A percentile compares a stretch with the other conserved stretches of the same genome.
These are phyloP conservation scores for Suillus tomentosus DNA, from an alignment of 768 basidiomycete species.

Conservation along the genomic window DNA sequence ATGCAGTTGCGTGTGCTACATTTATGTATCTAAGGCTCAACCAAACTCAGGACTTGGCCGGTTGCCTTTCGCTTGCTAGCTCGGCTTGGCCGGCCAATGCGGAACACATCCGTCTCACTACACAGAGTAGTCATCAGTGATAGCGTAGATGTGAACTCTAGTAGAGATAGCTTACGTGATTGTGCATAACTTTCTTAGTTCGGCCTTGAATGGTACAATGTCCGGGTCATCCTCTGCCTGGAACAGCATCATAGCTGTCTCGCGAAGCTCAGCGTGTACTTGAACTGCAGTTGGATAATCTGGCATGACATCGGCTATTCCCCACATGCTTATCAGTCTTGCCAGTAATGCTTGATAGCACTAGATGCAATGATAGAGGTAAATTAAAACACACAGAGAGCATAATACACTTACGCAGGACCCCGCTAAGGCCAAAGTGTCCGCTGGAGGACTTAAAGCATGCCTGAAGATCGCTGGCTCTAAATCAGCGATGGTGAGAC, in stretches of 20 bases:
- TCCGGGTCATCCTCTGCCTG: no score
- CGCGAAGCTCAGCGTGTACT: background rate
- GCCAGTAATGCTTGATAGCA: background rate
- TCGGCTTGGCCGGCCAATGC: background rate
- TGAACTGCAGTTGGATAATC: background rate
- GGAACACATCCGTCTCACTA: background rate
- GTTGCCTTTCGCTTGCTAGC: no score
- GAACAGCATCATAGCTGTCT: background rate
- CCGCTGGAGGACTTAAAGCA: background rate
- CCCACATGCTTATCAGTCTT: background rate
- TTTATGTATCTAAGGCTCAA: no score
- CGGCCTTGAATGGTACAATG: no score
- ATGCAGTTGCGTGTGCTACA: no score
- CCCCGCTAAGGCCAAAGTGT: background rate
- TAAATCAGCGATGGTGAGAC: background rate
- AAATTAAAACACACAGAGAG: background rate
- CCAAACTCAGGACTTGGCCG: no score
- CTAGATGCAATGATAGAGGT: background rate
- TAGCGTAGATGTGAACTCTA: no score
- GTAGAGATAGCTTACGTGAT: no score
- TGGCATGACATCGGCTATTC: background rate
- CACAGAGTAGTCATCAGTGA: background rate
- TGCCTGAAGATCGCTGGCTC: background rate
- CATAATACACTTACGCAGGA: background rate
- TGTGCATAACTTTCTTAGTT: no score